A percentile compares a stretch with the other conserved stretches of the same genome.
Evolutionary conservation across 208 protist genomes (phyloP).

Genomic region (Kentomonas sorsogonicus): DNA sequence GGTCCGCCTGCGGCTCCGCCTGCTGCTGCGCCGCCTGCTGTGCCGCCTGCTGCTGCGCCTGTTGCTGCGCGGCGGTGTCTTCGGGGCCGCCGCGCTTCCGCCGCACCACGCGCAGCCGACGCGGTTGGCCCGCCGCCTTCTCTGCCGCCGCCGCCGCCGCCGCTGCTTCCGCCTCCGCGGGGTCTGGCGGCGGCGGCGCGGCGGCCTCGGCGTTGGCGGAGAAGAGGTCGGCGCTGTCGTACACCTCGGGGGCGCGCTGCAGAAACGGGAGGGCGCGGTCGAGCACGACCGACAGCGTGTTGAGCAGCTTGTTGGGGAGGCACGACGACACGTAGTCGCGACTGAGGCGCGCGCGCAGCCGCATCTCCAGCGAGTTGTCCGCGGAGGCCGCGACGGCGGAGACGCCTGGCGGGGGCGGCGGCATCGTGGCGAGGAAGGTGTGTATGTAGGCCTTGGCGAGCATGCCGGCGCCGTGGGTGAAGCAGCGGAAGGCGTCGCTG

Average conservation of each 20-base stretch:
- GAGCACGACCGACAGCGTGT: conserved; percentile 72
- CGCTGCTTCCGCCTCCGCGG: conserved; percentile 9
- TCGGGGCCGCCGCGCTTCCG: background rate
- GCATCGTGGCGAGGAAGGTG: too few species aligned
- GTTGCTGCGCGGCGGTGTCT: background rate
- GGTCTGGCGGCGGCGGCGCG: too few species aligned
- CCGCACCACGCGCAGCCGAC: conserved; percentile 20
- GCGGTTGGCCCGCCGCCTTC: background rate
- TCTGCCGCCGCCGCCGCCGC: conserved; percentile 5
- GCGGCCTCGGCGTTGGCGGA: conserved; percentile 58
- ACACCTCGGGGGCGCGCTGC: conserved; percentile 63
- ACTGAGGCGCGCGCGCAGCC: conserved; percentile 67
- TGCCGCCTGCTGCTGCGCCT: background rate
- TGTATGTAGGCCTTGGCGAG: conserved; percentile 82
- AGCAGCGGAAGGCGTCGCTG: conserved; percentile 48
- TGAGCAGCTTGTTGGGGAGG: conserved; percentile 73
- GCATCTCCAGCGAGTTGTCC: conserved; percentile 28
- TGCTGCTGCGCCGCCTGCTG: conserved; percentile 7
- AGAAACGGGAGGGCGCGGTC: conserved; percentile 71
- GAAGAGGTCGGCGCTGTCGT: conserved; percentile 67
- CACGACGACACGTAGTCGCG: conserved; percentile 74
- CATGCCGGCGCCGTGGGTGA: conserved; percentile 68
- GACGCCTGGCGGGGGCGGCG: conserved; percentile 59
- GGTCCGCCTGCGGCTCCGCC: conserved; percentile 20
- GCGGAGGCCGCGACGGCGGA: conserved; percentile 13